Percentiles rank a stretch among this genome's conserved stretches.
Evolutionary conservation across 176 grass and related monocot genomes (phyloP).

Genomic region (Oropetium thomaeum): DNA sequence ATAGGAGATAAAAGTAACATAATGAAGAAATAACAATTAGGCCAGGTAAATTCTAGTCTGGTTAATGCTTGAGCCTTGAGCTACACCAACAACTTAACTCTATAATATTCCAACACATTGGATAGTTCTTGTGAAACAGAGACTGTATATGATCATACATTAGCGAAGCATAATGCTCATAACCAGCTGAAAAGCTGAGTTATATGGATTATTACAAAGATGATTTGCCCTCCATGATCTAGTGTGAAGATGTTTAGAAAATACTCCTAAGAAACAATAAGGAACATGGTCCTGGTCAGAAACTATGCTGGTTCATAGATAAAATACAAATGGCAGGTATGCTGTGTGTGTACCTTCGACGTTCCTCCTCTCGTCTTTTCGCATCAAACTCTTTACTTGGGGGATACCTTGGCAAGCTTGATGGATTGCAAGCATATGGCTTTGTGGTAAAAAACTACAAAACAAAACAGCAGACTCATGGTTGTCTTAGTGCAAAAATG

Average conservation of each 20-base stretch:
- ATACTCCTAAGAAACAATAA: not conserved
- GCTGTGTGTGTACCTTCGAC: conserved; percentile 57
- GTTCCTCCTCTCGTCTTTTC: conserved; percentile 85
- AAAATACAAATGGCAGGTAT: conserved; percentile 12
- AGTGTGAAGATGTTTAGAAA: not conserved
- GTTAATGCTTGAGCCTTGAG: not conserved
- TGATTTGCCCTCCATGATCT: not conserved
- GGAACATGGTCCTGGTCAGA: not conserved
- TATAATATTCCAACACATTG: not conserved
- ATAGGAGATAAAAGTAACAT: not conserved
- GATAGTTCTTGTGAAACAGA: not conserved
- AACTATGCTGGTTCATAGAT: not conserved
- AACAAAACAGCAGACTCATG: conserved; percentile 21
- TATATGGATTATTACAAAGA: not conserved
- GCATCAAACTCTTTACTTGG: conserved; percentile 98
- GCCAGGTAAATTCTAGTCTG: not conserved
- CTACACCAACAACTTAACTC: conserved; percentile 15
- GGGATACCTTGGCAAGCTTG: conserved; percentile 86
- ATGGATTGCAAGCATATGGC: conserved; percentile 90
- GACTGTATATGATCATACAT: not conserved
- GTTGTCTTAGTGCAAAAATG: not conserved
- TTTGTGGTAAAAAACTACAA: conserved; percentile 88
- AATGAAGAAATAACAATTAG: not conserved
- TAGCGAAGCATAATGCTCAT: not conserved
- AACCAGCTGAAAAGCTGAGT: not conserved